Conservation (phyloP, 257 asterid species). For the Fraxinus pennsylvanica region DNA sequence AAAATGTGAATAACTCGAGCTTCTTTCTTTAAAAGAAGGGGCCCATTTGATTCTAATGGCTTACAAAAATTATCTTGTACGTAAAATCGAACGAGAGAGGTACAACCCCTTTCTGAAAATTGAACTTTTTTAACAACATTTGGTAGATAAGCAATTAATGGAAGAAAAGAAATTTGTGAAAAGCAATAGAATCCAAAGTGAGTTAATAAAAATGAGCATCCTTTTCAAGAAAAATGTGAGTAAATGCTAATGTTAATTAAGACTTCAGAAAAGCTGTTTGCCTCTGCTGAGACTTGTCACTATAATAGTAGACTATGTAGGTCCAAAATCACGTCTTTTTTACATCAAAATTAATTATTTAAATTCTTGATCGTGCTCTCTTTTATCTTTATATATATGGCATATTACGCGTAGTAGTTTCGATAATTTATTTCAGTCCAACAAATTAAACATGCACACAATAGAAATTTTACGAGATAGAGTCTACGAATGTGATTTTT, state of each 20-base stretch:
- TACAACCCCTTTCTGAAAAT: too few relatives aligned
- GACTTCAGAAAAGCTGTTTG: neutral
- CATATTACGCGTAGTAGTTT: too few relatives aligned
- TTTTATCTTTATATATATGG: too few relatives aligned
- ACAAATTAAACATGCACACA: neutral
- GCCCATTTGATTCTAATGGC: too few relatives aligned
- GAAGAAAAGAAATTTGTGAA: neutral
- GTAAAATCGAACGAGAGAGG: neutral
- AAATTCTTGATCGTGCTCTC: too few relatives aligned
- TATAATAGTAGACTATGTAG: neutral
- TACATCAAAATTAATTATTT: too few relatives aligned
- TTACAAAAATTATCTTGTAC: too few relatives aligned
- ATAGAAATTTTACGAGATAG: too few relatives aligned
- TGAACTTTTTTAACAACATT: neutral
- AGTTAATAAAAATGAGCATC: neutral
- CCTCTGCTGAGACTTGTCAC: neutral
- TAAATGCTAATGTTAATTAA: slow-evolving; percentile 1
- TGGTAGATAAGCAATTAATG: neutral
- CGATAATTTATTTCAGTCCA: too few relatives aligned
- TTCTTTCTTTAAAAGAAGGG: too few relatives aligned
- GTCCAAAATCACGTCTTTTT: neutral
- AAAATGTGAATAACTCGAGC: too few relatives aligned
- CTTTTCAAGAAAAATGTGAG: neutral
- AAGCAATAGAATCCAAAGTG: neutral
- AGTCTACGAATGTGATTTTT: too few relatives aligned